Percentiles rank a stretch among this genome's conserved stretches.
phyloP scores from a whole-genome alignment of 2,329 filamentous ascomycete genomes.

The Pseudocercospora cruenta region DNA sequence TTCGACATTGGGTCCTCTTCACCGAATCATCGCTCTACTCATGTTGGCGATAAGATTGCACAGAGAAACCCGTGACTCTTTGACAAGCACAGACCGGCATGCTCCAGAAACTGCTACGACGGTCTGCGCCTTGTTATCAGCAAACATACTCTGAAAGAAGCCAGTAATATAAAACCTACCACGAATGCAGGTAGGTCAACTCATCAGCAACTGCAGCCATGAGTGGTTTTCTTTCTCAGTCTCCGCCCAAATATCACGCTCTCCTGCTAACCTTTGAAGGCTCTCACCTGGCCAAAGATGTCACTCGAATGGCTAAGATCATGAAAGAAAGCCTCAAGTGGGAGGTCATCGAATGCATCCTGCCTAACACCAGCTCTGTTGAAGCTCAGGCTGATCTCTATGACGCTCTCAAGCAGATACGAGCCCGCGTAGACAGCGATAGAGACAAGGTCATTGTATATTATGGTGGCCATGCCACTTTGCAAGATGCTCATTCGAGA shows the following conservation, averaged over 20 bases:
- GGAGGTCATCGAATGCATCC: background rate
- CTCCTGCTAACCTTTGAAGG: background rate
- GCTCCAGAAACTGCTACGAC: no score
- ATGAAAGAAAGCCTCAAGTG: background rate
- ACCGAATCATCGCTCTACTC: no score
- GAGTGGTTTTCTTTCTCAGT: background rate
- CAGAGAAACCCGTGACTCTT: no score
- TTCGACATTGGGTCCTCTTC: no score
- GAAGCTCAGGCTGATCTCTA: background rate
- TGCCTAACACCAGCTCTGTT: background rate
- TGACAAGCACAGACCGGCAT: no score
- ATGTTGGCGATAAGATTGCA: no score
- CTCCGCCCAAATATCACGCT: background rate
- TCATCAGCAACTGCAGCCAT: background rate
- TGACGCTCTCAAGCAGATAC: background rate
- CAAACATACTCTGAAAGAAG: no score
- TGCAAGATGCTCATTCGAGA: background rate
- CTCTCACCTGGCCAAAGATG: background rate
- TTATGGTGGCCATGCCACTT: background rate
- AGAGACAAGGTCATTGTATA: background rate
- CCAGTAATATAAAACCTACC: no score
- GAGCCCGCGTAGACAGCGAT: background rate
- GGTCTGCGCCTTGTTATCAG: no score
- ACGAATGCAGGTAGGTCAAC: no score
- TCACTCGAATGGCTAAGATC: background rate